phyloP scores from a whole-genome alignment of 495 filamentous ascomycete species.

The Aspergillus coremiiformis region DNA sequence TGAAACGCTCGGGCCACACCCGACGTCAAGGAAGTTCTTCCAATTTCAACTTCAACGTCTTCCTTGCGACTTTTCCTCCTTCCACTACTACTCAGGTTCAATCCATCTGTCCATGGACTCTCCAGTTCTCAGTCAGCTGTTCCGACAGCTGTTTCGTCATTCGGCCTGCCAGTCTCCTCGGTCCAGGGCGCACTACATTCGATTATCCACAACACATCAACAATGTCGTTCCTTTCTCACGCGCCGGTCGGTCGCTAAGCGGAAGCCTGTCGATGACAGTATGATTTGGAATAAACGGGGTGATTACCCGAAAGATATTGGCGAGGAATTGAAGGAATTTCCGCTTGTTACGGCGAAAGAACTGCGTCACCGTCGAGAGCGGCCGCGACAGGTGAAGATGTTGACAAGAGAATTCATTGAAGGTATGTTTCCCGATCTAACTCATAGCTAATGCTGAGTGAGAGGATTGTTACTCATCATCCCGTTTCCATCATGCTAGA shows the following conservation, averaged over 20 bases:
- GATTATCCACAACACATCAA: slow-evolving; percentile 22
- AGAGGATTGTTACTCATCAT: not conserved
- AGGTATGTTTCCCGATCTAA: slow-evolving; percentile 46
- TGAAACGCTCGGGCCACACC: slow-evolving; percentile 31
- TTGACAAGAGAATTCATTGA: slow-evolving; percentile 95
- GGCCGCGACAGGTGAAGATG: slow-evolving; percentile 92
- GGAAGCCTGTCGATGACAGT: slow-evolving; percentile 26
- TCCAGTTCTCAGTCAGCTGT: slow-evolving; percentile 65
- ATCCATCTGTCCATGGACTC: slow-evolving; percentile 62
- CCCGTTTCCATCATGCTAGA: slow-evolving; percentile 43
- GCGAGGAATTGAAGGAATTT: slow-evolving; percentile 68
- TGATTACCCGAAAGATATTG: slow-evolving; percentile 64
- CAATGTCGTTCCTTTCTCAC: slow-evolving; percentile 40
- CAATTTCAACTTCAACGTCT: no score
- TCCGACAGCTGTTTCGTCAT: slow-evolving; percentile 74
- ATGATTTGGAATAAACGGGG: slow-evolving; percentile 73
- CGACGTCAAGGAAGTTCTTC: slow-evolving; percentile 12
- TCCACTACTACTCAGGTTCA: not conserved
- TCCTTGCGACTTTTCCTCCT: not conserved
- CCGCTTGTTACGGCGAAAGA: slow-evolving; percentile 78
- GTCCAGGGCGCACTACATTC: slow-evolving; percentile 14
- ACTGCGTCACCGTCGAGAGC: slow-evolving; percentile 59
- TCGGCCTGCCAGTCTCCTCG: slow-evolving; percentile 53
- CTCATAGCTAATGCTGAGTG: not conserved
- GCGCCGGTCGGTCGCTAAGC: slow-evolving; percentile 24